Percentiles rank a stretch among this genome's conserved stretches.
These are phyloP conservation scores for Colletotrichum neosansevieriae DNA, from an alignment of 2,329 filamentous ascomycete genomes.

Conservation along the genomic window DNA sequence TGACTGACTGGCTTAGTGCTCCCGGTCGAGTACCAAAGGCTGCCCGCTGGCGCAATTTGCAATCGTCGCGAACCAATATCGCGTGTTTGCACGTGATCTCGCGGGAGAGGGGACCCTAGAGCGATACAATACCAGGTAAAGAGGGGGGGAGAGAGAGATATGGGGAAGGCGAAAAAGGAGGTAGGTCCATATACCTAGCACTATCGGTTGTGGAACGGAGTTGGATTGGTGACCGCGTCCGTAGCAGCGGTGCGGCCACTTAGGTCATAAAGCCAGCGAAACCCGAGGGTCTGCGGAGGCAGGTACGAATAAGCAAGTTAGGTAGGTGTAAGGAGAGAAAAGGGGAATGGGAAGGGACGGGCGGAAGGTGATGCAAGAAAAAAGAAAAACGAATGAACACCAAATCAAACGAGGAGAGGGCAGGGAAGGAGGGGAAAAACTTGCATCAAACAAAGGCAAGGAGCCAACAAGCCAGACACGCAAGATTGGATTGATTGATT, in stretches of 20 bases:
- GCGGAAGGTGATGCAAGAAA: neutral
- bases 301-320: too few species aligned
- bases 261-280: too few species aligned
- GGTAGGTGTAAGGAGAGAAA: neutral
- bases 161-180: neutral
- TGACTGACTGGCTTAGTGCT: too few species aligned
- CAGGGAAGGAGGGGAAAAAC: neutral
- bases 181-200: neutral
- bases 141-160: slow-evolving; percentile 2
- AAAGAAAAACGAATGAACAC: slow-evolving; percentile 7
- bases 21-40: neutral
- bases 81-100: slow-evolving; percentile 37
- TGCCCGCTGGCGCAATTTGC: slow-evolving; percentile 2
- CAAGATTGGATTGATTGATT: neutral
- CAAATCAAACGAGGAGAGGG: neutral
- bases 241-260: too few species aligned
- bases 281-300: too few species aligned
- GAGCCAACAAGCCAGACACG: neutral
- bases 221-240: neutral
- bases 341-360: neutral
- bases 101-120: slow-evolving; percentile 19
- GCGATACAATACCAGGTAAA: neutral
- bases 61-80: slow-evolving; percentile 22
- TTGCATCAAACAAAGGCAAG: slow-evolving; percentile 1
- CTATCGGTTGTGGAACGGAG: slow-evolving; percentile 1